These are phyloP conservation scores for Suillus bovinus DNA, from an alignment of 768 basidiomycete species.

Conservation along the genomic window DNA sequence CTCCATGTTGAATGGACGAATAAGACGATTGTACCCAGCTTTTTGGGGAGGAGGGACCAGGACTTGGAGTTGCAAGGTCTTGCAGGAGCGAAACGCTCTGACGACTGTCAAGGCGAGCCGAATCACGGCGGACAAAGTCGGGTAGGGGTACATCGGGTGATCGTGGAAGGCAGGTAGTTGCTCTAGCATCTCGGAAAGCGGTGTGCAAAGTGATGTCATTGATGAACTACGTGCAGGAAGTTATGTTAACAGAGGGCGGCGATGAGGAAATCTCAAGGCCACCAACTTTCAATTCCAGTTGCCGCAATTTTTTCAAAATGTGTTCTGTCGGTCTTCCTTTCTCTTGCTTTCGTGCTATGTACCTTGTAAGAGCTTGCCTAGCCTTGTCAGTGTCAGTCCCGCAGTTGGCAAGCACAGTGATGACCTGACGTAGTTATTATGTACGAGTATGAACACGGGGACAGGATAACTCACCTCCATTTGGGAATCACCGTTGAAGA, in stretches of 20 bases:
- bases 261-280: slow-evolving; percentile 3
- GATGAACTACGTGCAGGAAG: slow-evolving; percentile 27
- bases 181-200: slow-evolving; percentile 36
- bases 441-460: neutral
- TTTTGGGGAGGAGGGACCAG: neutral
- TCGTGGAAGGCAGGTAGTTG: slow-evolving; percentile 27
- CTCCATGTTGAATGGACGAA: neutral
- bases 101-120: neutral
- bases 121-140: neutral
- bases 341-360: slow-evolving; percentile 30
- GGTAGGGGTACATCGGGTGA: slow-evolving; percentile 29
- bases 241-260: neutral
- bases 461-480: slow-evolving; percentile 22
- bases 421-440: slow-evolving; percentile 22
- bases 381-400: slow-evolving; percentile 29
- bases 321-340: slow-evolving; percentile 32
- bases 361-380: slow-evolving; percentile 28
- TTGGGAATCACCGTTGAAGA: slow-evolving; percentile 31
- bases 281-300: slow-evolving; percentile 30
- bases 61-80: neutral
- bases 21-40: neutral
- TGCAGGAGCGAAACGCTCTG: neutral
- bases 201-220: slow-evolving; percentile 26
- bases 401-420: slow-evolving; percentile 35
- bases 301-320: slow-evolving; percentile 28